Base-by-base conservation (phyloP, 2,329 filamentous ascomycete genomes). In the Calonectria montana region DNA sequence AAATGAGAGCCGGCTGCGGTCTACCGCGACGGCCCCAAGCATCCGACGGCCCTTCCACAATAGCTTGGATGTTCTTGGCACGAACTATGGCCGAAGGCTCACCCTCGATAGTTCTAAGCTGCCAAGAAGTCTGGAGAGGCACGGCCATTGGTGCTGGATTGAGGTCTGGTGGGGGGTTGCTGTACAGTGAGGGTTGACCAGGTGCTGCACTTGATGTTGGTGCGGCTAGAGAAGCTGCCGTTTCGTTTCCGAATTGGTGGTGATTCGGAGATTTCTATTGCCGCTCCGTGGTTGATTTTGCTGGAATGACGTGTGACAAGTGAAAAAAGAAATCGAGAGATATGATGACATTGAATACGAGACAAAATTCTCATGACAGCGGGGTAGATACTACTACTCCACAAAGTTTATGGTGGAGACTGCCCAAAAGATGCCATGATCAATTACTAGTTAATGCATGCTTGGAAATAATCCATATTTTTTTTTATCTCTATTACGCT, bases 21-120 rank as follows among this genome's bases (percentile, higher is more conserved):
- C 89, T 90, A 63, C 84, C 81, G 2, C 75, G 67, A 4, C 93
- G 88, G 67, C 91, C 91, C 93, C 93, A 95, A 59, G 92, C 92
- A 80, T 95, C 93, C 39, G 86, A 86, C 29, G 88, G 90, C n/a
- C 88, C 90, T 74, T 84, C 83, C 71, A 91, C 86, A 10, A 82
- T 87, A 69, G 90, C 85, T 71, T 89, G 86, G 1, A 95, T 88
- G 77, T 94, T 91, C 63, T 86, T 86, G 69, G 95, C 88, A 43
- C 87, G 87, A 74, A 95, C 89, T 16, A 85, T 79, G 50, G 90
- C 88, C 3, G 81, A 67, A 5, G 79, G 74, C 18, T 81, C 76
- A 35, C 80, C 81, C 18, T 78, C 78, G 1, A 73, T 74, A 21
- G 74, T 74, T 27, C 75, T 73, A 9, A 82, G 74, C 48, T 78